phyloP scores from a whole-genome alignment of 306 rosid genomes.

The Cicer chorassanicum region DNA sequence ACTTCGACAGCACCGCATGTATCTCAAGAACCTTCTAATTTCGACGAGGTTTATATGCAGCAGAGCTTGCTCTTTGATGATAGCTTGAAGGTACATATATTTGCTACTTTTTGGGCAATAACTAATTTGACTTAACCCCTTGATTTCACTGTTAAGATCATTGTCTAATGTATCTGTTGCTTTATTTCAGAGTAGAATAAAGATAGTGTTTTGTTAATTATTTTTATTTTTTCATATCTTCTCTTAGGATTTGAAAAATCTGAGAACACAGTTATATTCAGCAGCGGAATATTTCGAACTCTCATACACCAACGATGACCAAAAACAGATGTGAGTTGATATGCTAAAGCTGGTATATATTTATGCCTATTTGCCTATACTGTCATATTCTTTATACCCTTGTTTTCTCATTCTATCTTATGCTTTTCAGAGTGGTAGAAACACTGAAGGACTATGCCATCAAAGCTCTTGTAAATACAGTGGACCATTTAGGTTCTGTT shows the following conservation, averaged over 20 bases:
- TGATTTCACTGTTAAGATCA: conserved; percentile 18
- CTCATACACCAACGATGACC: conserved; percentile 92
- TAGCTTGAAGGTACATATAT: conserved; percentile 73
- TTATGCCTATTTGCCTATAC: conserved; percentile 25
- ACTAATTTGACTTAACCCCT: conserved; percentile 2
- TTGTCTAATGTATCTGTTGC: conserved; percentile 20
- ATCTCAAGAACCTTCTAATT: conserved; percentile 72
- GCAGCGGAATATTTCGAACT: conserved; percentile 98
- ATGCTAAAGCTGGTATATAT: conserved; percentile 25
- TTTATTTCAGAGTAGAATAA: neutral
- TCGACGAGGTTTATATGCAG: conserved; percentile 94
- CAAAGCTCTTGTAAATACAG: conserved; percentile 96
- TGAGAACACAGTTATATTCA: conserved; percentile 88
- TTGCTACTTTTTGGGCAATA: neutral
- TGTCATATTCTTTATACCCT: neutral
- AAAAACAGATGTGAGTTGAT: conserved; percentile 82
- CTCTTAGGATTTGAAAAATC: conserved; percentile 89
- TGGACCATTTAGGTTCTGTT: conserved; percentile 97
- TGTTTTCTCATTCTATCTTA: conserved; percentile 27
- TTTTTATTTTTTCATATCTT: conserved; percentile 37
- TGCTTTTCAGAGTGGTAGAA: conserved; percentile 77
- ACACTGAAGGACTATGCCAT: conserved; percentile 95
- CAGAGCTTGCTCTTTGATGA: conserved; percentile 94
- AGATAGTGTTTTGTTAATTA: conserved; percentile 28
- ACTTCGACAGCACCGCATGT: conserved; percentile 57